These are phyloP conservation scores for Thelonectria olida DNA, from an alignment of 2,329 filamentous ascomycete genomes.

Conservation along the genomic window DNA sequence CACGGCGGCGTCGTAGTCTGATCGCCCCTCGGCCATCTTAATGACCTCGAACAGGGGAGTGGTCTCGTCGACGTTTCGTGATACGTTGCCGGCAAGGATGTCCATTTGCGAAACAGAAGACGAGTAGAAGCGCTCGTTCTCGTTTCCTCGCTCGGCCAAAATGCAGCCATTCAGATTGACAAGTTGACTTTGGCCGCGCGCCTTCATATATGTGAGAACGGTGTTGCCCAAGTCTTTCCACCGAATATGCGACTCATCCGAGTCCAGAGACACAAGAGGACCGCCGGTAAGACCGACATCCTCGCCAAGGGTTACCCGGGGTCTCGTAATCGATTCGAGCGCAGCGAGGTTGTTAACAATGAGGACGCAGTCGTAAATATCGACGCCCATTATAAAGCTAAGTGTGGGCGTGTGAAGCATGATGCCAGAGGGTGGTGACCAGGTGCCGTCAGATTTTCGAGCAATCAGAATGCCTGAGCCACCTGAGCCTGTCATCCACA, in stretches of 20 bases:
- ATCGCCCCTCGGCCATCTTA: conserved; percentile 86
- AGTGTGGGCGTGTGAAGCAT: conserved; percentile 89
- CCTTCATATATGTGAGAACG: conserved; percentile 67
- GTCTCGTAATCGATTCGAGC: conserved; percentile 82
- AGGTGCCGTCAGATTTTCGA: conserved; percentile 84
- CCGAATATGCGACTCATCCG: conserved; percentile 59
- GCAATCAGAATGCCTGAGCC: conserved; percentile 89
- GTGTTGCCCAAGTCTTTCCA: conserved; percentile 64
- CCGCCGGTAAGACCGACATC: conserved; percentile 82
- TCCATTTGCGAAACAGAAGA: conserved; percentile 62
- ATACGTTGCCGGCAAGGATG: conserved; percentile 65
- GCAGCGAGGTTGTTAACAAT: conserved; percentile 90
- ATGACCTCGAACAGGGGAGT: conserved; percentile 80
- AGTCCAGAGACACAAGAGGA: conserved; percentile 69
- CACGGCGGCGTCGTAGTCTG: conserved; percentile 74
- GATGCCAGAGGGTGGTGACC: conserved; percentile 92
- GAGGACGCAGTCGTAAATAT: conserved; percentile 95
- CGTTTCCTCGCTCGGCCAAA: conserved; percentile 64
- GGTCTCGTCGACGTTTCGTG: conserved; percentile 63
- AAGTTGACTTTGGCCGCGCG: conserved; percentile 63
- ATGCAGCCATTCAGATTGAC: conserved; percentile 66
- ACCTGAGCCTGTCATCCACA: conserved; percentile 91
- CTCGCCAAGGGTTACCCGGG: conserved; percentile 82
- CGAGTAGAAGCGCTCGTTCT: conserved; percentile 68
- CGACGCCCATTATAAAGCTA: conserved; percentile 89